A percentile compares a stretch with the other conserved stretches of the same genome.
Evolutionary conservation across 768 basidiomycete species (phyloP).

Genomic region (Lactifluus piperatus): DNA sequence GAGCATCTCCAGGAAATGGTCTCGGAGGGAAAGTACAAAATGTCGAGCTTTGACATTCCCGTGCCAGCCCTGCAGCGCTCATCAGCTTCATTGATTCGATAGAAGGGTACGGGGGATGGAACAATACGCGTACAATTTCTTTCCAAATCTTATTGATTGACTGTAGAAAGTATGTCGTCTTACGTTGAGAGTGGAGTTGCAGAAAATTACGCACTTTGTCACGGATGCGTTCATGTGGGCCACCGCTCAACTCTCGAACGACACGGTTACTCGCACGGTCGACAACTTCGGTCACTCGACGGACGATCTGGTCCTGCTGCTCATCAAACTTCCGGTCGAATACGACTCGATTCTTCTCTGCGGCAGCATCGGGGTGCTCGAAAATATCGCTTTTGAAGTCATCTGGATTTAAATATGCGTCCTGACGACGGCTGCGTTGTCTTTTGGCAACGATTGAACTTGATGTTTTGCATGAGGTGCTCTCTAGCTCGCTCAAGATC

Average conservation of each 20-base stretch:
- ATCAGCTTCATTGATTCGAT: background rate
- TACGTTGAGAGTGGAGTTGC: background rate
- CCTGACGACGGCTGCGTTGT: background rate
- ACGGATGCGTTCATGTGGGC: conserved; percentile 24
- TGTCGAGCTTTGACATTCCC: conserved; percentile 17
- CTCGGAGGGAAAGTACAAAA: conserved; percentile 24
- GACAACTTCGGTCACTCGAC: conserved; percentile 17
- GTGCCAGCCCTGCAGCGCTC: conserved; percentile 14
- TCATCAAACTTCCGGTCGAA: conserved; percentile 23
- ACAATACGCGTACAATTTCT: conserved; percentile 21
- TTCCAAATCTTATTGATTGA: conserved; percentile 17
- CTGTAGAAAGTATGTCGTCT: background rate
- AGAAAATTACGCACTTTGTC: background rate
- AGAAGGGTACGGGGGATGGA: too few relatives aligned
- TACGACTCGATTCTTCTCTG: conserved; percentile 16
- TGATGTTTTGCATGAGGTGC: conserved; percentile 9
- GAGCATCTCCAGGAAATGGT: conserved; percentile 26
- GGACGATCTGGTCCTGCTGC: conserved; percentile 15
- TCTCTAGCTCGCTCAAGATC: conserved; percentile 19
- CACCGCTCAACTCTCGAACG: conserved; percentile 18
- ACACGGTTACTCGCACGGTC: conserved; percentile 15
- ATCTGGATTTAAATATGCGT: background rate
- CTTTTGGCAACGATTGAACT: background rate
- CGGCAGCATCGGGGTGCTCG: conserved; percentile 20
- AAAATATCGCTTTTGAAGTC: conserved; percentile 19